phyloP scores from a whole-genome alignment of 257 asterid genomes.

The Mitragyna speciosa region DNA sequence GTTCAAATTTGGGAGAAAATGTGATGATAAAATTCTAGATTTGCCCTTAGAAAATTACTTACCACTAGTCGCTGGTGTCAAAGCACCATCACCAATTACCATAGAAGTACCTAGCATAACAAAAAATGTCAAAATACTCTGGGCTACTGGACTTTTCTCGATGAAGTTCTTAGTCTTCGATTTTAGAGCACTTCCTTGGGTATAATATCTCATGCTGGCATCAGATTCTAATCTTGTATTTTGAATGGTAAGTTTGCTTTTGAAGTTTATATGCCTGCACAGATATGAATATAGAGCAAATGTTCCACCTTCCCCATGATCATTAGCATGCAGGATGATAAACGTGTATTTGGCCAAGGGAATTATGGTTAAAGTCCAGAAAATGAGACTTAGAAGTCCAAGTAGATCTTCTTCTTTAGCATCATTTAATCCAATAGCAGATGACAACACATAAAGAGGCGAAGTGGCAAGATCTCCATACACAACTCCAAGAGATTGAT shows the following conservation, averaged over 20 bases:
- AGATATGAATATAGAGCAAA: conserved; percentile 23
- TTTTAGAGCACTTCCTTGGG: conserved; percentile 6
- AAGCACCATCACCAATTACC: conserved; percentile 78
- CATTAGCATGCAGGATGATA: conserved; percentile 34
- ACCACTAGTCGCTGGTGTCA: conserved; percentile 86
- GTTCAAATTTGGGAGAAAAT: neutral
- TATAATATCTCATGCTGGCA: conserved; percentile 19
- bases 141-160: conserved; percentile 10
- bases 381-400: conserved; percentile 26
- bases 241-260: conserved; percentile 7
- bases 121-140: conserved; percentile 9
- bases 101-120: conserved; percentile 68
- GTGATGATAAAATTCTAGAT: neutral
- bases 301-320: conserved; percentile 39
- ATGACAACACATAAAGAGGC: conserved; percentile 51
- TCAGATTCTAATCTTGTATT: conserved; percentile 12
- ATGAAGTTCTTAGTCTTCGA: conserved; percentile 17
- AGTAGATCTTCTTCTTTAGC: conserved; percentile 25
- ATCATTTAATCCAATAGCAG: neutral
- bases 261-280: conserved; percentile 16
- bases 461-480: conserved; percentile 52
- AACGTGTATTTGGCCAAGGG: conserved; percentile 28
- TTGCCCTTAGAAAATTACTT: neutral
- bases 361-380: conserved; percentile 29
- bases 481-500: conserved; percentile 37